Evolutionary conservation across 2,329 filamentous ascomycete species (phyloP).

Genomic region (Microsporum audouinii): DNA sequence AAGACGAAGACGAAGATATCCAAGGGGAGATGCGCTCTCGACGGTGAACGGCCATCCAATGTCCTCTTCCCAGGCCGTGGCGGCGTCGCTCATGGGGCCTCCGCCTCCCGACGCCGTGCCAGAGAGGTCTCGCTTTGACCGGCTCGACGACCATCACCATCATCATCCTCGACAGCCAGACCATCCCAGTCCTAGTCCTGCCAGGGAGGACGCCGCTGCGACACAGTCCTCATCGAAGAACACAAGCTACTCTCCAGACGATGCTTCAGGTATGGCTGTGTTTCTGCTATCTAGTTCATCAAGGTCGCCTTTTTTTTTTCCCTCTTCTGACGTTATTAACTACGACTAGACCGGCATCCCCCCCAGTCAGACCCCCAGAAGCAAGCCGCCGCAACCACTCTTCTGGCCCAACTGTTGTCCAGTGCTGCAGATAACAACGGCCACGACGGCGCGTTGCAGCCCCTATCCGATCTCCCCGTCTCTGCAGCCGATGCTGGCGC

Average conservation of each 20-base stretch:
- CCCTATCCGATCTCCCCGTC: not conserved
- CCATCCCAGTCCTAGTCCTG: not conserved
- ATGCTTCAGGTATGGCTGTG: not conserved
- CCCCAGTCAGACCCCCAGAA: constrained; percentile 22
- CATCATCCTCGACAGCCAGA: not conserved
- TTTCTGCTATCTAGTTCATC: not conserved
- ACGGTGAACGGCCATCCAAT: constrained; percentile 27
- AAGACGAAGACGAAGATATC: not conserved
- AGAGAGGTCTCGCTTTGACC: constrained; percentile 32
- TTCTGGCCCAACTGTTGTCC: constrained; percentile 33
- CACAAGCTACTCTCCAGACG: not conserved
- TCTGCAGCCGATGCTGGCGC: not conserved
- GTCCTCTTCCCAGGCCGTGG: constrained; percentile 39
- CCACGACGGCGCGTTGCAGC: not conserved
- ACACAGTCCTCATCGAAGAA: not conserved
- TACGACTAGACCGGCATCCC: not conserved
- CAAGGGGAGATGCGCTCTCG: constrained; percentile 4
- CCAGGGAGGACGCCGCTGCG: not conserved
- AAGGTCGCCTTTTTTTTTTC: not conserved
- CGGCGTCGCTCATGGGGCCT: constrained; percentile 37
- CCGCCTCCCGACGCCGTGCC: constrained; percentile 33
- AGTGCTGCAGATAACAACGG: constrained; percentile 16
- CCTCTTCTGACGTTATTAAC: not conserved
- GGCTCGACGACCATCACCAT: constrained; percentile 16
- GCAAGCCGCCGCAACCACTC: constrained; percentile 32